Base-by-base conservation (phyloP, 345 rosid genomes). In the Bruguiera sexangula region DNA sequence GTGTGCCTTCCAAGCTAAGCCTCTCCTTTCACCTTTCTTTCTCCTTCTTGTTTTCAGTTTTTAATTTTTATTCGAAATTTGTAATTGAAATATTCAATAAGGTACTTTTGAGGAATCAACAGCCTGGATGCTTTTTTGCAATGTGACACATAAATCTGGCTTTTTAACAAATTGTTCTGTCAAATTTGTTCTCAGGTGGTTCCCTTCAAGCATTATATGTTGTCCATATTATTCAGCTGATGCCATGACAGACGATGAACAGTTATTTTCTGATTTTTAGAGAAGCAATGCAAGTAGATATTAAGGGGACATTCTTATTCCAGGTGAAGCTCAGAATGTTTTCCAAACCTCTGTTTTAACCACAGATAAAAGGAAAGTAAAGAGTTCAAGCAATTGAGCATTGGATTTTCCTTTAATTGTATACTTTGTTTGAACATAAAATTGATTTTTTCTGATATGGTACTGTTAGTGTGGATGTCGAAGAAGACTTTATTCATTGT, bases 281-380 rank as follows among this genome's bases (percentile, higher is more conserved):
- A 58, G 96, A 96, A 68, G 97, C 97, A 66, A 91, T 94, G 86
- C 93, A 89, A 62, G 88, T 92, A 31, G 88, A 87, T 79, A 78
- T 95, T 39, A 86, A 80, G 97, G 90, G 84, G 91, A 93, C 29
- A 85, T 92, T 73, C 66, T 91, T 74, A 71, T 91, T 72, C 88
- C 92, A 70, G 97, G 89, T 73, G 99, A 92, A 92, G 99, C 96
- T 58, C 99, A 94, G 99, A 88, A 86, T 72, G 93, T 71, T 31
- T 54, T 73, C 57, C 60, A 60, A 55, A 10, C 27, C 60, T 72
- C 27, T 27, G 8, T 66, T 11, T 73, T 55, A 36, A 29, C 48
- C 27, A 34, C 54, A 37, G 29, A 66, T 43, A 7, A 58, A 63
- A 60, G 52, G 56, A 58, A 70, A 43, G 6, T 50, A 63, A 63